phyloP scores from a whole-genome alignment of 2,329 filamentous ascomycete genomes.

The Colletotrichum lupini region DNA sequence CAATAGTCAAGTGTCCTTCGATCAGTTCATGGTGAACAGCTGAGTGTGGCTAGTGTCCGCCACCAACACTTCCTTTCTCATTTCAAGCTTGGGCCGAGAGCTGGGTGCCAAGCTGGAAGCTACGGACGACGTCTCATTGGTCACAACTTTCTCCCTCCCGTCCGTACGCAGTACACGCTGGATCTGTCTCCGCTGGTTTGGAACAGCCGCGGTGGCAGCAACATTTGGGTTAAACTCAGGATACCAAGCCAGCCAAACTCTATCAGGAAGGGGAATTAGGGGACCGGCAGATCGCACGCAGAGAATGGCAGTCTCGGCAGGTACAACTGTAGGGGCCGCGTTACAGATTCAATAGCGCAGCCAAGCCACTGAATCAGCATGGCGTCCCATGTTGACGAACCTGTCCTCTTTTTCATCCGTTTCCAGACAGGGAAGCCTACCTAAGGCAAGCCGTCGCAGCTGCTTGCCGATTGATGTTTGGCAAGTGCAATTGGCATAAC shows the following conservation, averaged over 20 bases:
- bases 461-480: not conserved
- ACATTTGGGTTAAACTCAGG: conserved; percentile 23
- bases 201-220: not conserved
- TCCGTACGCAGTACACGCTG: not conserved
- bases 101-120: not conserved
- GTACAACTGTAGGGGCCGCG: not conserved
- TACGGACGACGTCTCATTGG: not conserved
- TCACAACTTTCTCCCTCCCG: not conserved
- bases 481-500: not conserved
- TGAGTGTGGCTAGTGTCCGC: not conserved
- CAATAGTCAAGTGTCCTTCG: no score
- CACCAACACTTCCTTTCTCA: not conserved
- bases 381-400: not conserved
- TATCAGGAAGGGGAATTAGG: not conserved
- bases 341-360: conserved; percentile 3
- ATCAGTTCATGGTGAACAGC: no score
- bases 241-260: conserved; percentile 15
- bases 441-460: not conserved
- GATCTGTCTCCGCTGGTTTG: not conserved
- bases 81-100: not conserved
- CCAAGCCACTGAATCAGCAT: not conserved
- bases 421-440: not conserved
- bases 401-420: not conserved
- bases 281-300: not conserved
- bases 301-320: not conserved